phyloP scores from a whole-genome alignment of 1,284 basidiomycete genomes.

The Xerocomus nothofagi region DNA sequence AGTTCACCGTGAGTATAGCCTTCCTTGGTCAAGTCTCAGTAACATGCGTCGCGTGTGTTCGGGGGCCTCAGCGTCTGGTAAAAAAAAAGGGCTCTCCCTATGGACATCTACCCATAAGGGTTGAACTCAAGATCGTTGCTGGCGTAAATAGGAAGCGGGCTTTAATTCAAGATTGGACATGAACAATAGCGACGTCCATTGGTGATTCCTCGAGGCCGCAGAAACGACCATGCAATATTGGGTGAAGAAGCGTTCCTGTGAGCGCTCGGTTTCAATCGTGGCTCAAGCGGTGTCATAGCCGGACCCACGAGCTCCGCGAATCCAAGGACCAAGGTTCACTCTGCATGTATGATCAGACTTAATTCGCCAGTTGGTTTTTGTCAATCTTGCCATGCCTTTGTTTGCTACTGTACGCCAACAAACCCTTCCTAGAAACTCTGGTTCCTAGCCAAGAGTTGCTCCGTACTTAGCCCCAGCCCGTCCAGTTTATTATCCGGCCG shows the following conservation, averaged over 20 bases:
- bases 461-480: constrained; percentile 19
- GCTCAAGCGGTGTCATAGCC: constrained; percentile 32
- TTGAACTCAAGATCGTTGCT: constrained; percentile 20
- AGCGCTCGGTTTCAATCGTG: constrained; percentile 32
- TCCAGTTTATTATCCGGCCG: constrained; percentile 33
- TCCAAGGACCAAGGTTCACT: constrained; percentile 31
- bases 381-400: constrained; percentile 37
- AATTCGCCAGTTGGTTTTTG: constrained; percentile 29
- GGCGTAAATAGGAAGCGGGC: constrained; percentile 25
- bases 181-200: constrained; percentile 17
- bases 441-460: constrained; percentile 15
- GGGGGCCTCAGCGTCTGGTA: constrained; percentile 30
- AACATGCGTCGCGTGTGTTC: constrained; percentile 29
- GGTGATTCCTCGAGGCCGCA: constrained; percentile 30
- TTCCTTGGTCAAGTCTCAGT: constrained; percentile 31
- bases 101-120: constrained; percentile 30
- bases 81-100: constrained; percentile 27
- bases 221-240: constrained; percentile 23
- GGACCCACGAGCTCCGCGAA: constrained; percentile 38
- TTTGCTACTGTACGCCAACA: constrained; percentile 32
- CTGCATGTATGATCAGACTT: constrained; percentile 34
- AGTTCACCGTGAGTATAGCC: constrained; percentile 35
- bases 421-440: constrained; percentile 30
- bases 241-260: constrained; percentile 22
- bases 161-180: constrained; percentile 28